Evolutionary conservation across 2,329 filamentous ascomycete species (phyloP).

Genomic region (Botrytis cinerea): DNA sequence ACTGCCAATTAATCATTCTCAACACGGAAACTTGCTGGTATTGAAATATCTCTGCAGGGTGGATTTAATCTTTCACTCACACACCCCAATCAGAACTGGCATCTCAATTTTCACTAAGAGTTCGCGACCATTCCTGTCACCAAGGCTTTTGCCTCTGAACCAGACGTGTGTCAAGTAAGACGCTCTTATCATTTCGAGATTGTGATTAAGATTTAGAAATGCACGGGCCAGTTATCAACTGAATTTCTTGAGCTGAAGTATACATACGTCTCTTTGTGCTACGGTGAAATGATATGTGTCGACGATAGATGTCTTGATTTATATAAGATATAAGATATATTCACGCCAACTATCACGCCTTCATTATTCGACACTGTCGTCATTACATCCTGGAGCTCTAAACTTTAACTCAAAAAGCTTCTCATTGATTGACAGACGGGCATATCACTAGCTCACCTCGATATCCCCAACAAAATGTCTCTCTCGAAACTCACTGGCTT

Average conservation of each 20-base stretch:
- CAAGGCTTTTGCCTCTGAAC: not conserved
- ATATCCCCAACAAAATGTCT: not conserved
- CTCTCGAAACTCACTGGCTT: slow-evolving; percentile 9
- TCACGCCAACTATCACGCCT: not conserved
- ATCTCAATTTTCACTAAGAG: not conserved
- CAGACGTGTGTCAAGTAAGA: not conserved
- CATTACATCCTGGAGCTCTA: not conserved
- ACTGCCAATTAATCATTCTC: not conserved
- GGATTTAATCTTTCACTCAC: not conserved
- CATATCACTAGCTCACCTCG: not conserved
- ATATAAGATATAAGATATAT: not conserved
- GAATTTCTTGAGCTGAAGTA: not conserved
- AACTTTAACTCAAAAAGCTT: too few species aligned
- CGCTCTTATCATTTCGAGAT: not conserved
- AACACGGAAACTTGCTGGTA: not conserved
- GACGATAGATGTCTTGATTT: not conserved
- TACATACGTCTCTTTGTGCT: not conserved
- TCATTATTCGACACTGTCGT: not conserved
- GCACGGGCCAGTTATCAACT: not conserved
- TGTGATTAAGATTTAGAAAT: not conserved
- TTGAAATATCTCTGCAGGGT: not conserved
- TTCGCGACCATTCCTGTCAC: not conserved
- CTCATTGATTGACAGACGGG: not conserved
- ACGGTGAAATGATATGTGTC: not conserved
- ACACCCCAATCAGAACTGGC: not conserved